Conservation (phyloP, 331 rosid species). For the Pyrus hybrid region DNA sequence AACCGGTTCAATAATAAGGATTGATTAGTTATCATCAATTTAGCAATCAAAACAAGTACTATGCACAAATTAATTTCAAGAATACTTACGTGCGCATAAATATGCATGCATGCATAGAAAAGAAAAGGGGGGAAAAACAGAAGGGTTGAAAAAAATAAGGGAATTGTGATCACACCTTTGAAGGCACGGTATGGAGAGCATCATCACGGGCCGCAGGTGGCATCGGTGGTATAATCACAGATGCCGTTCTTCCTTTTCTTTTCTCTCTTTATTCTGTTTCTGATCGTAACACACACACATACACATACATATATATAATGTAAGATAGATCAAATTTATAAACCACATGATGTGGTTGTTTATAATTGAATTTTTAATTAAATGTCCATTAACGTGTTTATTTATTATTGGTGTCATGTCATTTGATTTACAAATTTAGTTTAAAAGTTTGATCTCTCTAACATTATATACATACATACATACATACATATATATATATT, state of each 20-base stretch:
- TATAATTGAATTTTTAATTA: too few species aligned
- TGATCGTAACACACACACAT: not conserved
- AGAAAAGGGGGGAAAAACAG: not conserved
- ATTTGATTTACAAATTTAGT: too few species aligned
- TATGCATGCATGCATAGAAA: not conserved
- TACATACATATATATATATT: too few species aligned
- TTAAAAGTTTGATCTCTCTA: too few species aligned
- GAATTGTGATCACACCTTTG: conserved; percentile 32
- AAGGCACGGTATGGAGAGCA: conserved; percentile 61
- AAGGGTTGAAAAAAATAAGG: not conserved
- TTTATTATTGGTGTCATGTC: too few species aligned
- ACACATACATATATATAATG: too few species aligned
- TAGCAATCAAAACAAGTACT: not conserved
- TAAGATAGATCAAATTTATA: too few species aligned
- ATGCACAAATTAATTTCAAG: not conserved
- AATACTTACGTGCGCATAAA: not conserved
- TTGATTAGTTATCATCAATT: not conserved
- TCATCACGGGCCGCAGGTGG: conserved; percentile 60
- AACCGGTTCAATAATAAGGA: not conserved
- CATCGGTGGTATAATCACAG: conserved; percentile 36
- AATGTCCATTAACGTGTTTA: too few species aligned
- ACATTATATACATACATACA: too few species aligned
- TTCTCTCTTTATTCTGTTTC: not conserved
- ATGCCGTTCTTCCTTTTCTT: conserved; percentile 20
- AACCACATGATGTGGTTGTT: too few species aligned